Base-by-base conservation (phyloP, 2,329 filamentous ascomycete species). In the Neurospora sp. region DNA sequence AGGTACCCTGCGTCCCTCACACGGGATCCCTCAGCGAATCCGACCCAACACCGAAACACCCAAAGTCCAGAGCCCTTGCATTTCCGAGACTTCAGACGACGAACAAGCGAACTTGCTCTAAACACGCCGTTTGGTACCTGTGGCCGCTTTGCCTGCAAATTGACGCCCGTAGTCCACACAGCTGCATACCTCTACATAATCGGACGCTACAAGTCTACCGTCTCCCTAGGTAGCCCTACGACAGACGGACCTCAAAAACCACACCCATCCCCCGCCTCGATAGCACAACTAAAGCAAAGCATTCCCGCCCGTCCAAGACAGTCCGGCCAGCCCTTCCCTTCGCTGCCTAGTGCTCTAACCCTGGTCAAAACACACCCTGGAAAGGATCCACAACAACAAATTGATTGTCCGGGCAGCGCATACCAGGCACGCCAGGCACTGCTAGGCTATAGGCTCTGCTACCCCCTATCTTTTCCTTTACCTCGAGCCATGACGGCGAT, bases 401-500 rank as follows among this genome's bases (percentile, higher is more conserved):
- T 36, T 62, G 52, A 62, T 62, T 62, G 52, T 62, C 52, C 28
- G 52, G 52, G 52, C 52, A 36, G 52, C 52, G 52, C 52, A 62
- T 62, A 17, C 52, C 23, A 62, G 28, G 52, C 52, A 62, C 23
- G 52, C 52, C 28, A 62, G 52, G 15, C 52, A 62, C 52, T 62
- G 52, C 52, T 62, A 36, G 52, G 23, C 52, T 62, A 62, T 62
- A 62, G 52, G 52, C 52, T 62, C 23, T 62, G 52, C 52, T 62
- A 33, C 23, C 52, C 52, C 52, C 52, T 62, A 62, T 62, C 78
- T 77, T 76, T 77, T 77, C 76, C 73, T 68, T 73, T 74, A 75
- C 77, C 79, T 77, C 74, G 78, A 76, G 73, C 73, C 74, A 85
- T 84, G 82, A 82, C 83, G 75, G 82, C 85, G 76, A 83, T 86